A percentile compares a stretch with the other conserved stretches of the same genome.
These are phyloP conservation scores for Chaetomidium leptoderma DNA, from an alignment of 495 filamentous ascomycete genomes.

Conservation along the genomic window DNA sequence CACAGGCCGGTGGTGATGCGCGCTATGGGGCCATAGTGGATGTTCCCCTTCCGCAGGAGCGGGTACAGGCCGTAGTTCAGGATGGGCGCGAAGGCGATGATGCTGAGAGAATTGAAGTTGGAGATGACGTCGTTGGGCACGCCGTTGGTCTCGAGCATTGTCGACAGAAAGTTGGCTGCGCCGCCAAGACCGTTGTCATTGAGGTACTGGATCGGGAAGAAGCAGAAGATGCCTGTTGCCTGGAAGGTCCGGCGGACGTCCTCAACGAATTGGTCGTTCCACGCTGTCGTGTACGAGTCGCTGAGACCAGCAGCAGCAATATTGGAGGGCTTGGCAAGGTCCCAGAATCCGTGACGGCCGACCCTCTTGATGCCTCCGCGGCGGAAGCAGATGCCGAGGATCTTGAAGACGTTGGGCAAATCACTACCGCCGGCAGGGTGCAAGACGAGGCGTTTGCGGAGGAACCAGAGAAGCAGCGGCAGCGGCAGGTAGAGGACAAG, in stretches of 20 bases:
- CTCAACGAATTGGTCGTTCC: conserved; percentile 55
- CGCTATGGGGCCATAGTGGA: conserved; percentile 66
- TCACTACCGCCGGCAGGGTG: conserved; percentile 52
- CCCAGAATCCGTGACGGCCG: conserved; percentile 57
- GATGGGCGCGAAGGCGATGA: conserved; percentile 66
- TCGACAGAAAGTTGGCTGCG: conserved; percentile 49
- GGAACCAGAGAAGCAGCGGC: conserved; percentile 49
- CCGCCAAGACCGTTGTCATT: conserved; percentile 51
- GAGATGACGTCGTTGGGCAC: conserved; percentile 73
- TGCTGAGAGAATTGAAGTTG: conserved; percentile 70
- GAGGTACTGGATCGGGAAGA: conserved; percentile 68
- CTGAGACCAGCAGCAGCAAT: conserved; percentile 47
- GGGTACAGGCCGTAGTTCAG: conserved; percentile 65
- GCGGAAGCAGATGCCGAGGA: conserved; percentile 50
- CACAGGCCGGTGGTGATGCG: conserved; percentile 72
- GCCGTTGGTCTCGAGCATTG: conserved; percentile 61
- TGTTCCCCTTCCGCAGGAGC: conserved; percentile 55
- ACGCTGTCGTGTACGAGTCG: conserved; percentile 32
- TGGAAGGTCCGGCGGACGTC: conserved; percentile 57
- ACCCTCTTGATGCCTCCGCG: conserved; percentile 53
- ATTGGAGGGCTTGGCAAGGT: conserved; percentile 59
- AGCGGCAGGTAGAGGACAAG: conserved; percentile 56
- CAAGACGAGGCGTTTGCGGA: conserved; percentile 51
- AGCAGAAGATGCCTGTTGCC: conserved; percentile 56
- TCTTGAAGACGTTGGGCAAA: conserved; percentile 51